Evolutionary conservation across 257 asterid species (phyloP).

Genomic region (Salvia miltiorrhiza): DNA sequence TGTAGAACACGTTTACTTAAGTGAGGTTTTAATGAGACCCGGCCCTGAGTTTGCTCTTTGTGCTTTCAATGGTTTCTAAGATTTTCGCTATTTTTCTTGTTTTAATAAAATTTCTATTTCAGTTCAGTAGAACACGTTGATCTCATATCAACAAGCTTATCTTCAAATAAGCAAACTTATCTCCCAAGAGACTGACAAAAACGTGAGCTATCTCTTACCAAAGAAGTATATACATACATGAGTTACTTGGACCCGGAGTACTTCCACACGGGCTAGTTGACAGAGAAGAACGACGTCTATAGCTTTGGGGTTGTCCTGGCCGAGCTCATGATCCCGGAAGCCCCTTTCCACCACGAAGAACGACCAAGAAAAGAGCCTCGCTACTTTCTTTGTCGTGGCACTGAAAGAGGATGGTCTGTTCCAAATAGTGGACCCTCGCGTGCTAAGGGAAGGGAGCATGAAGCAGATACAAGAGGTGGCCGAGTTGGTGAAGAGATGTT

Average conservation of each 20-base stretch:
- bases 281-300: conserved; percentile 59
- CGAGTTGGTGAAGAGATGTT: conserved; percentile 30
- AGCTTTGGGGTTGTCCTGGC: conserved; percentile 63
- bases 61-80: too few relatives aligned
- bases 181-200: too few relatives aligned
- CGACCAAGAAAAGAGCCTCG: conserved; percentile 26
- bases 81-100: too few relatives aligned
- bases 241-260: conserved; percentile 63
- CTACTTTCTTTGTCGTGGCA: conserved; percentile 22
- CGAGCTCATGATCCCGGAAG: conserved; percentile 48
- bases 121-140: too few relatives aligned
- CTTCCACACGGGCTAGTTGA: conserved; percentile 44
- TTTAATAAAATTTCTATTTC: too few relatives aligned
- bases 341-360: conserved; percentile 23
- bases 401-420: conserved; percentile 30
- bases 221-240: too few relatives aligned
- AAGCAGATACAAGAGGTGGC: conserved; percentile 28
- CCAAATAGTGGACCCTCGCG: conserved; percentile 32
- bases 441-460: conserved; percentile 33
- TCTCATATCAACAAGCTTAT: too few relatives aligned
- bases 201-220: too few relatives aligned
- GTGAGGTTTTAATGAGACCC: too few relatives aligned
- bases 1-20: too few relatives aligned
- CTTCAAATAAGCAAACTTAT: too few relatives aligned
- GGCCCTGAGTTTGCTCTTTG: too few relatives aligned